These are phyloP conservation scores for Tarenaya hassleriana DNA, from an alignment of 345 rosid species.

Conservation along the genomic window DNA sequence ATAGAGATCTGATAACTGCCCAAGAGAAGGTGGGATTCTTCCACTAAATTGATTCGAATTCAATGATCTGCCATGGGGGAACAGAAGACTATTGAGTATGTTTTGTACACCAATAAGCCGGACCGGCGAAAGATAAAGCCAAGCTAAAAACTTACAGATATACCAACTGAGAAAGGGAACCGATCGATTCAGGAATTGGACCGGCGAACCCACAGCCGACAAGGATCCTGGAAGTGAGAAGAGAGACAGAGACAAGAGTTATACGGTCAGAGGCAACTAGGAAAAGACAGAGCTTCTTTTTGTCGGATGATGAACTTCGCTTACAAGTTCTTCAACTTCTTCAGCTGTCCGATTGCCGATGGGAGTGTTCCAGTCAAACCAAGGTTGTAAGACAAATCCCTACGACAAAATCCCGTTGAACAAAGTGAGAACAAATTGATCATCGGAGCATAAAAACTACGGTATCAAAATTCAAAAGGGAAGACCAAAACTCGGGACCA, in stretches of 20 bases:
- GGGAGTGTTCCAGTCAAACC: constrained; percentile 67
- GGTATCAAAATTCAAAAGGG: too few species aligned
- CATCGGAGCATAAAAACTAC: background rate
- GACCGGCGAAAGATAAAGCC: background rate
- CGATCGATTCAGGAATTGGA: constrained; percentile 58
- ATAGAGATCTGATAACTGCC: constrained; percentile 49
- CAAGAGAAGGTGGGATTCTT: constrained; percentile 64
- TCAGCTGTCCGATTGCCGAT: constrained; percentile 41
- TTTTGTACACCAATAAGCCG: background rate
- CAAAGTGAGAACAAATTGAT: constrained; percentile 11
- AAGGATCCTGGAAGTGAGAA: constrained; percentile 44
- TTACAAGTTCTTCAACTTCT: constrained; percentile 63
- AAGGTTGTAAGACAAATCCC: constrained; percentile 78
- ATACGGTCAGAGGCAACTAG: background rate
- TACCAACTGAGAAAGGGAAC: constrained; percentile 42
- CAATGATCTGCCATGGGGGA: constrained; percentile 56
- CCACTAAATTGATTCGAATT: constrained; percentile 72
- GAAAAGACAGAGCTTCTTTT: background rate
- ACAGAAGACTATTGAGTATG: constrained; percentile 11
- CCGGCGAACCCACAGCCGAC: constrained; percentile 74
- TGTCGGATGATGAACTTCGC: constrained; percentile 19
- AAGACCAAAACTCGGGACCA: too few species aligned
- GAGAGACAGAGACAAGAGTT: background rate
- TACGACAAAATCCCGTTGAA: constrained; percentile 25
- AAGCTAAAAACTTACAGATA: constrained; percentile 43